phyloP scores from a whole-genome alignment of 2,329 filamentous ascomycete species.

The Penicillium oxalicum region DNA sequence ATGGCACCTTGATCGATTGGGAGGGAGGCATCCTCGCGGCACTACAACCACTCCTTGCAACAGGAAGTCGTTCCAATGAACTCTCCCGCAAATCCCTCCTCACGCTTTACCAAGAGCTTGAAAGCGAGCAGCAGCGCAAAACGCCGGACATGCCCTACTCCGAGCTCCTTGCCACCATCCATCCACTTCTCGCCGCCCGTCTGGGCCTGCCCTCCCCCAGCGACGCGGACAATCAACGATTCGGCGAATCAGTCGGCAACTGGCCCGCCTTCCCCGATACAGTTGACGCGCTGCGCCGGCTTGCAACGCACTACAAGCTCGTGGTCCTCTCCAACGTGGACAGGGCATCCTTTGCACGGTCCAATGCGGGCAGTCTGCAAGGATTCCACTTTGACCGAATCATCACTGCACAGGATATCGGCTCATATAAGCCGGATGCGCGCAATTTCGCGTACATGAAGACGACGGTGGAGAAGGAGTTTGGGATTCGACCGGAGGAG shows the following conservation, averaged over 20 bases:
- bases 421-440: conserved; percentile 62
- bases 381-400: conserved; percentile 56
- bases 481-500: conserved; percentile 52
- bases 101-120: conserved; percentile 24
- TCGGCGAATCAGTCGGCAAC: conserved; percentile 45
- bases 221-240: conserved; percentile 37
- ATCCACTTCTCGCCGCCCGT: conserved; percentile 30
- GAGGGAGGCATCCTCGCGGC: conserved; percentile 57
- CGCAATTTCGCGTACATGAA: conserved; percentile 64
- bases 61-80: conserved; percentile 34
- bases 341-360: conserved; percentile 45
- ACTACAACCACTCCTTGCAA: conserved; percentile 42
- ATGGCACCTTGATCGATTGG: conserved; percentile 76
- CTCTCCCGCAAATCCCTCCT: conserved; percentile 20
- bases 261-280: conserved; percentile 57
- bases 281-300: conserved; percentile 45
- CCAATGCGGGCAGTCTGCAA: conserved; percentile 45
- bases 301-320: conserved; percentile 49
- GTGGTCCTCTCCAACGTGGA: conserved; percentile 56
- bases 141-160: conserved; percentile 57
- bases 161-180: conserved; percentile 49
- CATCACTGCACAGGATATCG: conserved; percentile 65
- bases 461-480: conserved; percentile 45
- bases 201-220: conserved; percentile 19
- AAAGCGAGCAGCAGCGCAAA: conserved; percentile 45